These are phyloP conservation scores for Exophiala sp. DNA, from an alignment of 2,329 filamentous ascomycete genomes.

Conservation along the genomic window DNA sequence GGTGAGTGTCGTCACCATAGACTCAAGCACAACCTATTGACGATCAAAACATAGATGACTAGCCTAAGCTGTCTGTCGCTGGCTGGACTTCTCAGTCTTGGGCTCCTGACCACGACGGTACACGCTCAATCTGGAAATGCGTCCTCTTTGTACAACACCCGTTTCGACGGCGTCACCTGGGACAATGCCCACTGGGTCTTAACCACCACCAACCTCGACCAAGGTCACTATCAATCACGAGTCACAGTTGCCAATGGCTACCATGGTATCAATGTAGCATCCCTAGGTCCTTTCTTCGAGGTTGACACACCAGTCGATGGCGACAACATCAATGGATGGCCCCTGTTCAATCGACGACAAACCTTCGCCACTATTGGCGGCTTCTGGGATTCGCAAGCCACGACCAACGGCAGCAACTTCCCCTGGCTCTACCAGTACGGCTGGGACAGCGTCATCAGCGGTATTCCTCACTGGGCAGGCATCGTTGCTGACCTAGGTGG, in stretches of 20 bases:
- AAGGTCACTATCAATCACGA: conserved; percentile 56
- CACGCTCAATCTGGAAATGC: conserved; percentile 17
- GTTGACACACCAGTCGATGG: conserved; percentile 46
- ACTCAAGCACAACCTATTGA: not conserved
- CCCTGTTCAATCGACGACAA: conserved; percentile 57
- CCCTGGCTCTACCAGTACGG: conserved; percentile 64
- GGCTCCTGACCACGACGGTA: conserved; percentile 3
- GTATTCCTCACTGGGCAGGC: conserved; percentile 63
- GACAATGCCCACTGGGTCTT: conserved; percentile 54
- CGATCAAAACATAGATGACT: conserved; percentile 4
- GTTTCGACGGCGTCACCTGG: conserved; percentile 52
- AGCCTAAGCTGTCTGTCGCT: not conserved
- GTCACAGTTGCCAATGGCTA: conserved; percentile 59
- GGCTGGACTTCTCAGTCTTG: conserved; percentile 1
- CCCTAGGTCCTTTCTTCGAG: conserved; percentile 60
- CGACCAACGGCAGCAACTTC: conserved; percentile 58
- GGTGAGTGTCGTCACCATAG: not conserved
- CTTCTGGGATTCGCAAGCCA: conserved; percentile 58
- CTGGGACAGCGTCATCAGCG: conserved; percentile 63
- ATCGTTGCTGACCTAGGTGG: conserved; percentile 53
- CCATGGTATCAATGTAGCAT: conserved; percentile 57
- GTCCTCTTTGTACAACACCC: conserved; percentile 41
- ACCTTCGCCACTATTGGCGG: conserved; percentile 63
- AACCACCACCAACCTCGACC: conserved; percentile 49
- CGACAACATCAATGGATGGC: conserved; percentile 60